phyloP scores from a whole-genome alignment of 306 rosid species.

The Acacia melanoxylon region DNA sequence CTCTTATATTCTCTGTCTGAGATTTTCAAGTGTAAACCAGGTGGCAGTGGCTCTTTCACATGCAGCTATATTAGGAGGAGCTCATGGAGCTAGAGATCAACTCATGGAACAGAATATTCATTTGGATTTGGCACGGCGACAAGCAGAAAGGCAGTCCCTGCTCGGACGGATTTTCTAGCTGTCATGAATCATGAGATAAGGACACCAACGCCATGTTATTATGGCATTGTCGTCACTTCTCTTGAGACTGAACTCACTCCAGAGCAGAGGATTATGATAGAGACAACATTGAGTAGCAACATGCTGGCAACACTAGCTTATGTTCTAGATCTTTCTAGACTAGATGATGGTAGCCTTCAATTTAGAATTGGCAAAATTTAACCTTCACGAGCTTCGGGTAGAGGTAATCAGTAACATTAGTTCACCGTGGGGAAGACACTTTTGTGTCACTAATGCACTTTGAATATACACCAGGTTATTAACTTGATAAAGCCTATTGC shows the following conservation, averaged over 20 bases:
- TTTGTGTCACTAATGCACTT: constrained; percentile 8
- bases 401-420: constrained; percentile 46
- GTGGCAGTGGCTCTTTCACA: constrained; percentile 99
- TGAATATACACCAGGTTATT: constrained; percentile 48
- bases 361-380: constrained; percentile 62
- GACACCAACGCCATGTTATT: constrained; percentile 82
- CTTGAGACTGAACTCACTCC: constrained; percentile 72
- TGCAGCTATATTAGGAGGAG: constrained; percentile 93
- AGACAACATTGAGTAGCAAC: constrained; percentile 78
- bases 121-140: constrained; percentile 77
- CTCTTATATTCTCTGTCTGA: neutral
- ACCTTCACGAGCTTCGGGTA: constrained; percentile 71
- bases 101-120: constrained; percentile 80
- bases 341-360: constrained; percentile 88
- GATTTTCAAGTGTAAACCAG: constrained; percentile 43
- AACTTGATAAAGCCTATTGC: constrained; percentile 81
- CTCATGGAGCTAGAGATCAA: constrained; percentile 85
- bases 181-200: constrained; percentile 97
- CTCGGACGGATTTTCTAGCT: constrained; percentile 82
- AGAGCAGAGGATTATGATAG: constrained; percentile 79
- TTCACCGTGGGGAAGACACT: neutral
- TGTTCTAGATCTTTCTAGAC: constrained; percentile 85
- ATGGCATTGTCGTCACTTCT: constrained; percentile 88
- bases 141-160: constrained; percentile 84
- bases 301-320: constrained; percentile 75